Percentiles rank a stretch among this genome's conserved stretches.
These are phyloP conservation scores for Candida patagonica DNA, from an alignment of 805 yeast species.

Conservation along the genomic window DNA sequence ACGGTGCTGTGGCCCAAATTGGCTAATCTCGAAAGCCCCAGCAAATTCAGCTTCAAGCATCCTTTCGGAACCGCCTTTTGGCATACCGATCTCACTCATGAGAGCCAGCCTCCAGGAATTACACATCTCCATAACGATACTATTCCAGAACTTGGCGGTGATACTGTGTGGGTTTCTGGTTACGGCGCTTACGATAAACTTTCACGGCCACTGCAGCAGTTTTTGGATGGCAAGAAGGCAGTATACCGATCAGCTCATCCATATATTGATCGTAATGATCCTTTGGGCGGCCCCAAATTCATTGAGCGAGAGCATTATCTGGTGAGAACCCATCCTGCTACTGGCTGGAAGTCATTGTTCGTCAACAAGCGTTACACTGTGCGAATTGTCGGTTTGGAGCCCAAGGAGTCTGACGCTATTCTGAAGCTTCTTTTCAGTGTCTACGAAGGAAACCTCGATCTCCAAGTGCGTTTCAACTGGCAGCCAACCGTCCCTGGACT, in stretches of 20 bases:
- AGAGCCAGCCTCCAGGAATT: constrained; percentile 46
- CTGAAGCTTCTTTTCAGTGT: constrained; percentile 38
- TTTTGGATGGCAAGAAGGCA: constrained; percentile 38
- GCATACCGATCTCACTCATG: constrained; percentile 51
- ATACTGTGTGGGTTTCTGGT: constrained; percentile 45
- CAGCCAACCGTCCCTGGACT: constrained; percentile 30
- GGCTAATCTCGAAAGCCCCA: constrained; percentile 21
- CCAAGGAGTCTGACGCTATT: constrained; percentile 41
- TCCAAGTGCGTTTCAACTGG: constrained; percentile 43
- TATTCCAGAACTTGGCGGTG: constrained; percentile 44
- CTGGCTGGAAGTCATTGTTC: constrained; percentile 52
- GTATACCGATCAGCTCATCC: constrained; percentile 35
- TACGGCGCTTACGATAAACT: constrained; percentile 46
- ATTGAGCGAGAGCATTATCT: constrained; percentile 40
- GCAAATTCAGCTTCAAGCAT: constrained; percentile 13
- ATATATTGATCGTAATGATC: constrained; percentile 34
- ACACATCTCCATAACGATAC: constrained; percentile 47
- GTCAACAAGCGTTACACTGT: constrained; percentile 44
- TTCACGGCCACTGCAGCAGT: constrained; percentile 39
- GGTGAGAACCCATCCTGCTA: constrained; percentile 56
- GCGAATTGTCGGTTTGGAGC: constrained; percentile 44
- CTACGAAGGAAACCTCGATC: constrained; percentile 42
- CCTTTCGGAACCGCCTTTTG: constrained; percentile 29
- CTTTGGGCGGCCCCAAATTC: constrained; percentile 36
- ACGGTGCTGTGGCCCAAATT: constrained; percentile 24